These are phyloP conservation scores for Monosporascus ibericus DNA, from an alignment of 2,329 filamentous ascomycete species.

Conservation along the genomic window DNA sequence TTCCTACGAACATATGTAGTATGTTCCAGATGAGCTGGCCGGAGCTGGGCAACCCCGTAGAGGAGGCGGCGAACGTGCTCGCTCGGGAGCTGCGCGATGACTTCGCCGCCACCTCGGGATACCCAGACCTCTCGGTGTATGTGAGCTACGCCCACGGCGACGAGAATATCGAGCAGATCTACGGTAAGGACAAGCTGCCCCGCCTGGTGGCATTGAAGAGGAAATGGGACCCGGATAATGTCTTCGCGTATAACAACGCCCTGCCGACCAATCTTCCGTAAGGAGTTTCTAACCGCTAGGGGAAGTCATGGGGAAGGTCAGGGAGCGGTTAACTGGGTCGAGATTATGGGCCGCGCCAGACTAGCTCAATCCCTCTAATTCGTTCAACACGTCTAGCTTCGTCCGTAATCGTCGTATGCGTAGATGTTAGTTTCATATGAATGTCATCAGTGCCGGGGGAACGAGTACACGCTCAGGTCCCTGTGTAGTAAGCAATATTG, in stretches of 20 bases:
- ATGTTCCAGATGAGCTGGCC: constrained; percentile 8
- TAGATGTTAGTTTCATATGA: no score
- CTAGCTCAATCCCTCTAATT: no score
- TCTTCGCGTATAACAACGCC: constrained; percentile 9
- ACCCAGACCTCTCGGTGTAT: constrained; percentile 9
- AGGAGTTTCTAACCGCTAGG: no score
- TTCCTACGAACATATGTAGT: constrained; percentile 1
- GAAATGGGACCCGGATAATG: constrained; percentile 21
- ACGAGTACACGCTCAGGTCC: no score
- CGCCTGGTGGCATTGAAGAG: constrained; percentile 16
- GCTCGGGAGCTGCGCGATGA: constrained; percentile 1
- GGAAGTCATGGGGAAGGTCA: no score
- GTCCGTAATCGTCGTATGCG: no score
- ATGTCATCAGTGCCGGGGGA: no score
- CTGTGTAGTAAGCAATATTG: no score
- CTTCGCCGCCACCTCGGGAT: constrained; percentile 4
- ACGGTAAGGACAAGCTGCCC: constrained; percentile 14
- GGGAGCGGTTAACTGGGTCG: no score
- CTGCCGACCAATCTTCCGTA: neutral
- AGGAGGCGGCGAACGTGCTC: neutral
- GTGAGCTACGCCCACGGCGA: constrained; percentile 23
- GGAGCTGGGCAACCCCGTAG: neutral
- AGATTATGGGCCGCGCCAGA: no score
- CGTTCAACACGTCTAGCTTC: no score
- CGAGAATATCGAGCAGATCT: constrained; percentile 14